Percentiles rank a stretch among this genome's conserved stretches.
These are phyloP conservation scores for Marchantia paleacea DNA, from an alignment of 225 moss, liverwort and hornwort species.

Conservation along the genomic window DNA sequence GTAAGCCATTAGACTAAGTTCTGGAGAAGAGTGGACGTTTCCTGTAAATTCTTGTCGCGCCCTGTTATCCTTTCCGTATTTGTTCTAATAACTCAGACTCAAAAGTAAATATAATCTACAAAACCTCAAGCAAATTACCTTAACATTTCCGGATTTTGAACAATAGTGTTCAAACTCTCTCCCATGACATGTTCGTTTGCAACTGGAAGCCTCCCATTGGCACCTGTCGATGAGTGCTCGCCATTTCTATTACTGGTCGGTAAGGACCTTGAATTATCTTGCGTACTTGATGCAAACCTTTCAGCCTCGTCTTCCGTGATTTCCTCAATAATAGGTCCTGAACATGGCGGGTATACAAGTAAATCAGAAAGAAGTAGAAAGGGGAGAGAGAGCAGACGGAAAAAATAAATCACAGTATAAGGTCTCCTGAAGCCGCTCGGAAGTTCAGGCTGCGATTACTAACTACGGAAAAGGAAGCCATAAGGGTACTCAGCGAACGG, in stretches of 20 bases:
- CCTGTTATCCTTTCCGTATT: too few relatives aligned
- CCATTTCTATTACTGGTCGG: slow-evolving; percentile 26
- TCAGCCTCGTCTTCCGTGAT: slow-evolving; percentile 78
- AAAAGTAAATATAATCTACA: not conserved
- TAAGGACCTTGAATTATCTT: slow-evolving; percentile 4
- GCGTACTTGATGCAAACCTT: slow-evolving; percentile 29
- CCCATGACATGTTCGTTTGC: slow-evolving; percentile 48
- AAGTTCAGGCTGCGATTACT: too few relatives aligned
- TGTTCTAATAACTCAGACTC: too few relatives aligned
- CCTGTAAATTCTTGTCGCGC: not conserved
- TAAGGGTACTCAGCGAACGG: too few relatives aligned
- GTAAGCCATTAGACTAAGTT: not conserved
- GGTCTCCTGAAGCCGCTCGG: too few relatives aligned
- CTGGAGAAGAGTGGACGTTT: not conserved
- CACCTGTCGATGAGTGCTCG: slow-evolving; percentile 44
- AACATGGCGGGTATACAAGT: not conserved
- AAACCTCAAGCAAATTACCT: slow-evolving; percentile 40
- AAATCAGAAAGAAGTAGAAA: not conserved
- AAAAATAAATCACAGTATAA: too few relatives aligned
- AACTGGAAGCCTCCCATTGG: slow-evolving; percentile 38
- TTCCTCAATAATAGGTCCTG: slow-evolving; percentile 91
- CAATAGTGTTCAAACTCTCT: slow-evolving; percentile 60
- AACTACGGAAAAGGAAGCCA: too few relatives aligned
- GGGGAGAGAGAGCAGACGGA: not conserved
- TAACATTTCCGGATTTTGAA: slow-evolving; percentile 82